Conservation (phyloP, 345 rosid species). For the Gossypium sturtianum region DNA sequence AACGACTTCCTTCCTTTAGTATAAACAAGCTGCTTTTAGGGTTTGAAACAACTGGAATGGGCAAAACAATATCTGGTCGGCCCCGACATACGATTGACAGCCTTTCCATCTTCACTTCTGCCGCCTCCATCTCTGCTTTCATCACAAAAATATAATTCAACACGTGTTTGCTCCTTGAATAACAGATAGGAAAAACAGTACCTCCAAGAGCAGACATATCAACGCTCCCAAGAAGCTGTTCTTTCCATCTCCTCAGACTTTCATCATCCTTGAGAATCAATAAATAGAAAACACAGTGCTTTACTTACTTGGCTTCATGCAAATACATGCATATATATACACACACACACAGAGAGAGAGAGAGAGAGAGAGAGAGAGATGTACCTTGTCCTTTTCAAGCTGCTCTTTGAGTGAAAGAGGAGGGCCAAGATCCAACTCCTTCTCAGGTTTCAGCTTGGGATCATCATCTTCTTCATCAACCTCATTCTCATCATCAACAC, state of each 20-base stretch:
- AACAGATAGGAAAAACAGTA: slow-evolving; percentile 8
- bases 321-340: background rate
- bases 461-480: slow-evolving; percentile 27
- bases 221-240: slow-evolving; percentile 77
- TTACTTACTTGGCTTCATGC: background rate
- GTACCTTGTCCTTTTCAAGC: slow-evolving; percentile 40
- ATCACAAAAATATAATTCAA: background rate
- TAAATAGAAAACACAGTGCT: background rate
- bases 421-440: slow-evolving; percentile 30
- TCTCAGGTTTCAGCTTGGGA: slow-evolving; percentile 18
- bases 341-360: background rate
- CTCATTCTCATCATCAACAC: background rate
- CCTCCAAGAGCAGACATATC: slow-evolving; percentile 73
- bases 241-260: slow-evolving; percentile 93
- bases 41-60: slow-evolving; percentile 51
- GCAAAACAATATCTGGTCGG: slow-evolving; percentile 48
- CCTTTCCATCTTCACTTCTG: slow-evolving; percentile 47
- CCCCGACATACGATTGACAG: slow-evolving; percentile 56
- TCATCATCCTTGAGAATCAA: slow-evolving; percentile 60
- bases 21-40: slow-evolving; percentile 57
- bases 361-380: background rate
- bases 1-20: slow-evolving; percentile 67
- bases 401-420: slow-evolving; percentile 41
- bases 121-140: slow-evolving; percentile 50
- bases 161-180: no score